Base-by-base conservation (phyloP, 2,329 filamentous ascomycete genomes). In the Pseudogymnoascus sp. region DNA sequence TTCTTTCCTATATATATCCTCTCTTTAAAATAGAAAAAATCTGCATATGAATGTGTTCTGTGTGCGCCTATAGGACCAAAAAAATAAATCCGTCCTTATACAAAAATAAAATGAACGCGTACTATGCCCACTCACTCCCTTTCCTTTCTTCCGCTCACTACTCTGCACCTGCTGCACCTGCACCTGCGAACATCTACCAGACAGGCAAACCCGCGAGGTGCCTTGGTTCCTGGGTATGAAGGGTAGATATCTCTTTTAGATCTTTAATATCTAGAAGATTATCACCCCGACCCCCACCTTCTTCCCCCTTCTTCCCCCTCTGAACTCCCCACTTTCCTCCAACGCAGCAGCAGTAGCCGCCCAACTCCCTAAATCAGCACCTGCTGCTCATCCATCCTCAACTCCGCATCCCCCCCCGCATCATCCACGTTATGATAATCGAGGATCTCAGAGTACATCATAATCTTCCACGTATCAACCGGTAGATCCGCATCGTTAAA, bases 371-470 rank as follows among this genome's bases (percentile, higher is more conserved):
- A n/a, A n/a, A n/a, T n/a, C n/a, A n/a, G n/a, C n/a, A n/a, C n/a
- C n/a, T n/a, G 21, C 21, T 47, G 42, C 21, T 47, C 42, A 7
- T 26, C 42, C 21, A 47, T 14, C 42, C 26, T 47, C 12, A 26
- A 1, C 18, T 47, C 42, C 5, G 11, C 3, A 5, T 47, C 42
- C 5, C 42, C 42, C 2, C 18, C 63, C 23, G 65, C 66, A 60
- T 64, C 65, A 69, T 96, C 92, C 67, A 96, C 88, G 73, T 97
- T 97, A 79, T 97, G 95, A 78, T 97, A 97, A 77, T 97, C 93
- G 71, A 97, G 88, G 71, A 99, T 97, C 77, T 97, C 93, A 62
- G 93, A 96, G 81, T 97, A 97, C 95, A 99, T 99, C 95, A 97
- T 99, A 75, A 99, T 97, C 81, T 99, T 99, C 95, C 95, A 99